Base-by-base conservation (phyloP, 2,329 filamentous ascomycete genomes). In the Metarhizium robertsii region DNA sequence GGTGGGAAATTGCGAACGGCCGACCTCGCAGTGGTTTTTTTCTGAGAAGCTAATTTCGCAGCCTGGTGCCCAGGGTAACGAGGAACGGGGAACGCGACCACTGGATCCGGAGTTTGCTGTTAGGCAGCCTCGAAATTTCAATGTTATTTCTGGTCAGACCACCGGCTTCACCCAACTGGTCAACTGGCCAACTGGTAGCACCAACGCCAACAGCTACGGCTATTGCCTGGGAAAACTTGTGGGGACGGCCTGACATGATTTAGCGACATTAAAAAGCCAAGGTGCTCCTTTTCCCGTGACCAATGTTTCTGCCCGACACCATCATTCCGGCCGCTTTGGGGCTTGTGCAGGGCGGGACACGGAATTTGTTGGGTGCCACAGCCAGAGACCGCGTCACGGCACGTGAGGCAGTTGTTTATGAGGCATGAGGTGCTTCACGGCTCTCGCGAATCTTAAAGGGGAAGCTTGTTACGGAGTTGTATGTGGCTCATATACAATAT, bases 71-170 rank as follows among this genome's bases (percentile, higher is more conserved):
- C 51, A 32, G 50, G 42, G 52, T 30, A 43, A 50, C 32, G 52
- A 20, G 30, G 50, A 34, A 49, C 20, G 32, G 32, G 25, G 25
- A 25, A 25, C 25, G 25, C 25, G 25, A 25, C 25, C 25, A 25
- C 45, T 49, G 10, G 6, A 52, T 48, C 13, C 8, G 46, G 32
- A 29, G 38, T 40, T 16, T 40, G 38, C 32, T 14, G 36, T 20
- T 16, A 34, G 48, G 52, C 55, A 54, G 36, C 47, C 52, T 50
- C 32, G 32, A 34, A 7, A 34, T 20, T 52, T 72, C 65, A 68
- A 60, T 60, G 46, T 71, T 70, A 65, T 71, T 68, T 49, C 14
- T 67, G 32, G 52, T 70, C 25, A 68, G 65, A 69, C 71, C 63
- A 4, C 38, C 10, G 5, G 38, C 13, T 40, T 40, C 13, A 14